Percentiles rank a stretch among this genome's conserved stretches.
Evolutionary conservation across 768 basidiomycete genomes (phyloP).

Genomic region (Rhizopogon sp.): DNA sequence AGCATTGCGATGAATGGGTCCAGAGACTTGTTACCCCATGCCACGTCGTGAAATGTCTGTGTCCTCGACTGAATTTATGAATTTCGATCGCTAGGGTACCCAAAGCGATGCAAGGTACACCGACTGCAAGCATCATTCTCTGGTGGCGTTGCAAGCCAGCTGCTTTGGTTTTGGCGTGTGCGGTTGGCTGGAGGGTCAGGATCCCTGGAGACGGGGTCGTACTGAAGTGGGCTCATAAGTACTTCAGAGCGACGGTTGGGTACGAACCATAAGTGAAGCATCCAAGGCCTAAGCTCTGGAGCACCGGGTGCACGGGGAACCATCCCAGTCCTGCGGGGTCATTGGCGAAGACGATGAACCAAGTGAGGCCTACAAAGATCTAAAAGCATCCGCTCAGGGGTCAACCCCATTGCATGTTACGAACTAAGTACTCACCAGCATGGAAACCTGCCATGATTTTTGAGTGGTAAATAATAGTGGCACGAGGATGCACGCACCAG

Average conservation of each 20-base stretch:
- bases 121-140: constrained; percentile 48
- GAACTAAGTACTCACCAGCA: constrained; percentile 9
- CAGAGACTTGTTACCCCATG: constrained; percentile 53
- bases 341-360: constrained; percentile 40
- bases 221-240: neutral
- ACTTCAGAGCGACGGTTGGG: neutral
- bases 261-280: constrained; percentile 58
- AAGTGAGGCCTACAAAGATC: constrained; percentile 39
- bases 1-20: neutral
- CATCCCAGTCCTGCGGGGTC: constrained; percentile 44
- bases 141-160: constrained; percentile 72
- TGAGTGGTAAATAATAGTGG: neutral
- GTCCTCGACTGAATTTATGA: constrained; percentile 50
- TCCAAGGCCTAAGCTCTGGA: constrained; percentile 54
- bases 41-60: constrained; percentile 65
- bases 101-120: constrained; percentile 50
- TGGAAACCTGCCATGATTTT: constrained; percentile 8
- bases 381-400: constrained; percentile 11
- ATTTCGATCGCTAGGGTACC: constrained; percentile 60
- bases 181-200: constrained; percentile 71
- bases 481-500: constrained; percentile 28
- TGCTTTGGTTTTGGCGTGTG: constrained; percentile 57
- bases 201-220: constrained; percentile 43
- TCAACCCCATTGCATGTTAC: neutral
- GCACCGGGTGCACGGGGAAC: constrained; percentile 64